A percentile compares a stretch with the other conserved stretches of the same genome.
Evolutionary conservation across 352 stramenopile species (phyloP).

Genomic region (Globisporangium cederbergense): DNA sequence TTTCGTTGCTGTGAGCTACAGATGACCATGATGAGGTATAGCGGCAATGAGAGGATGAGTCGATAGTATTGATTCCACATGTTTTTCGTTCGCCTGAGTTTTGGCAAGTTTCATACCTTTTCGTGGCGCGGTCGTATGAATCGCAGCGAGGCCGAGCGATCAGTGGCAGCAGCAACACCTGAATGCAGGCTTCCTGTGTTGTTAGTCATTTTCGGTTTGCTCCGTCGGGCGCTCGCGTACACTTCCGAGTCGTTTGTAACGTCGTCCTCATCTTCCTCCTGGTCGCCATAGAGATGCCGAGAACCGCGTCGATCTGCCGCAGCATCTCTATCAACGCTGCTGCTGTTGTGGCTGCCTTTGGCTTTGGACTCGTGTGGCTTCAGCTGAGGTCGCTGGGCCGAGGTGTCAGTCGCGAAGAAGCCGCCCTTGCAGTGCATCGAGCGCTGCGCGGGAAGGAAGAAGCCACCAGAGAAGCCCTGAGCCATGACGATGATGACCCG

Average conservation of each 20-base stretch:
- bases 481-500: constrained; percentile 11
- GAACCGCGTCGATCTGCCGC: background rate
- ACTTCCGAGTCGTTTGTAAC: constrained; percentile 8
- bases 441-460: constrained; percentile 55
- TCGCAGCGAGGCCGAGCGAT: background rate
- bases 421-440: constrained; percentile 51
- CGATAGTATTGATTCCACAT: background rate
- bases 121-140: constrained; percentile 18
- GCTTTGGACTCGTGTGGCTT: constrained; percentile 6
- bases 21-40: background rate
- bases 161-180: background rate
- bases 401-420: constrained; percentile 38
- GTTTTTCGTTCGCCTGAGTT: background rate
- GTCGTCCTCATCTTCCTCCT: background rate
- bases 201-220: background rate
- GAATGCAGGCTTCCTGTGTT: background rate
- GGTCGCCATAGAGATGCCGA: background rate
- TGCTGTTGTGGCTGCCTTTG: constrained; percentile 2
- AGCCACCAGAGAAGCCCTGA: constrained; percentile 40
- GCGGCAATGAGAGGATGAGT: background rate
- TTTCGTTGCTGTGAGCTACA: background rate
- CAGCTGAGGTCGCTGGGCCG: background rate
- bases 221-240: constrained; percentile 7
- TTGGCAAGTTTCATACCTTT: constrained; percentile 10
- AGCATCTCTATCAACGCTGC: background rate